phyloP scores from a whole-genome alignment of 2,329 filamentous ascomycete species.

The Bipolaris bicolor region DNA sequence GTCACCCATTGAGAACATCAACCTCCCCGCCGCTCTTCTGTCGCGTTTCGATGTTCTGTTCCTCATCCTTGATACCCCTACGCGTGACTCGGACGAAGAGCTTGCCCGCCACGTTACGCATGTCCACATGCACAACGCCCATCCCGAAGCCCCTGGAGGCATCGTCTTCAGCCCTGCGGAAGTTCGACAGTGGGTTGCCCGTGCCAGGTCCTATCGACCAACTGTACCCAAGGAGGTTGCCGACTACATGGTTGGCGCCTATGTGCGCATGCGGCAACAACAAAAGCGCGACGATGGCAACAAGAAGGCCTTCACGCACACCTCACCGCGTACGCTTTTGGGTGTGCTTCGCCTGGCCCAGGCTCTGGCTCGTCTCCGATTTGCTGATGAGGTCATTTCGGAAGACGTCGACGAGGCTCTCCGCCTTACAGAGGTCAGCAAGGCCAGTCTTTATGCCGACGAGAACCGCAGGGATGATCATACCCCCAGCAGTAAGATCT shows the following conservation, averaged over 20 bases:
- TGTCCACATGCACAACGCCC: slow-evolving; percentile 95
- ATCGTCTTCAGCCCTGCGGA: slow-evolving; percentile 92
- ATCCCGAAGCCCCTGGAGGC: slow-evolving; percentile 72
- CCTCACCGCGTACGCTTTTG: slow-evolving; percentile 89
- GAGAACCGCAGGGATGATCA: slow-evolving; percentile 64
- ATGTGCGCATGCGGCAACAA: slow-evolving; percentile 90
- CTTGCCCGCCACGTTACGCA: slow-evolving; percentile 94
- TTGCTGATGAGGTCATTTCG: slow-evolving; percentile 80
- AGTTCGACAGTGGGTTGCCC: slow-evolving; percentile 93
- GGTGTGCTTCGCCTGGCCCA: slow-evolving; percentile 93
- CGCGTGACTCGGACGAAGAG: slow-evolving; percentile 87
- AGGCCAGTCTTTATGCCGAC: slow-evolving; percentile 84
- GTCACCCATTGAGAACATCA: slow-evolving; percentile 98
- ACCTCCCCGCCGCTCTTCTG: slow-evolving; percentile 93
- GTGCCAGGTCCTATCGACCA: slow-evolving; percentile 87
- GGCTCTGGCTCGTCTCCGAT: slow-evolving; percentile 88
- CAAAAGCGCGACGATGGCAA: slow-evolving; percentile 89
- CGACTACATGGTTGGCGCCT: slow-evolving; percentile 96
- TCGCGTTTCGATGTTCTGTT: slow-evolving; percentile 98
- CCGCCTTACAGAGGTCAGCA: slow-evolving; percentile 88
- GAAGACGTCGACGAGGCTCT: slow-evolving; percentile 97
- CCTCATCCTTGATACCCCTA: slow-evolving; percentile 92
- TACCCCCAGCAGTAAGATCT: slow-evolving; percentile 88
- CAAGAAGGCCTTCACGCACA: slow-evolving; percentile 92
- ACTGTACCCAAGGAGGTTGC: slow-evolving; percentile 83